Conservation (phyloP, 2,329 filamentous ascomycete species). For the Diplodia seriata region DNA sequence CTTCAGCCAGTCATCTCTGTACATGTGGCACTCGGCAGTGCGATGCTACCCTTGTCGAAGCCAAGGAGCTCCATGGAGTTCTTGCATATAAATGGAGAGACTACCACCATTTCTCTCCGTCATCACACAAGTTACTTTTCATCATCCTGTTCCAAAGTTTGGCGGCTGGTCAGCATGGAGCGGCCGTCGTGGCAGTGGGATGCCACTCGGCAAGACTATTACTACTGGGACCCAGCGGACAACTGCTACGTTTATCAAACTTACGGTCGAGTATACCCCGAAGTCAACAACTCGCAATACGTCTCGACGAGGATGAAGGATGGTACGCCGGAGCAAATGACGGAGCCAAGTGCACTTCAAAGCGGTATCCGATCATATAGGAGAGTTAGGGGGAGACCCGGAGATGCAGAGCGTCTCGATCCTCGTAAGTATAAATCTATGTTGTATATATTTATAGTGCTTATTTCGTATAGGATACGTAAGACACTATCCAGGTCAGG, state of each 20-base stretch:
- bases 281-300: background rate
- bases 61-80: background rate
- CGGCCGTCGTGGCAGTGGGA: background rate
- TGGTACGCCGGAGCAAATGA: slow-evolving; percentile 12
- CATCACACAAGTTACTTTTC: too few relatives aligned
- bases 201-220: background rate
- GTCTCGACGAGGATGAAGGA: background rate
- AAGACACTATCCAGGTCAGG: background rate
- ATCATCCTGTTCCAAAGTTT: background rate
- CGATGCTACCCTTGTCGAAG: background rate
- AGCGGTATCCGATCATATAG: slow-evolving; percentile 16
- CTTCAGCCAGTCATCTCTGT: background rate
- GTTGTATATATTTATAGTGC: too few relatives aligned
- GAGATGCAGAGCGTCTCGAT: slow-evolving; percentile 12
- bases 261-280: background rate
- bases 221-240: background rate
- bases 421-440: slow-evolving; percentile 7
- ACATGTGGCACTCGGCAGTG: background rate
- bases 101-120: background rate
- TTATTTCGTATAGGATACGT: background rate
- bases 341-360: slow-evolving; percentile 4
- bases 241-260: background rate
- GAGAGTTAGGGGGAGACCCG: background rate
- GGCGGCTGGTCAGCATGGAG: background rate
- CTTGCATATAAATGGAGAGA: background rate